Percentiles rank a stretch among this genome's conserved stretches.
Conservation (phyloP, 75 land plant species). For the Chamaecyparis obtusa region DNA sequence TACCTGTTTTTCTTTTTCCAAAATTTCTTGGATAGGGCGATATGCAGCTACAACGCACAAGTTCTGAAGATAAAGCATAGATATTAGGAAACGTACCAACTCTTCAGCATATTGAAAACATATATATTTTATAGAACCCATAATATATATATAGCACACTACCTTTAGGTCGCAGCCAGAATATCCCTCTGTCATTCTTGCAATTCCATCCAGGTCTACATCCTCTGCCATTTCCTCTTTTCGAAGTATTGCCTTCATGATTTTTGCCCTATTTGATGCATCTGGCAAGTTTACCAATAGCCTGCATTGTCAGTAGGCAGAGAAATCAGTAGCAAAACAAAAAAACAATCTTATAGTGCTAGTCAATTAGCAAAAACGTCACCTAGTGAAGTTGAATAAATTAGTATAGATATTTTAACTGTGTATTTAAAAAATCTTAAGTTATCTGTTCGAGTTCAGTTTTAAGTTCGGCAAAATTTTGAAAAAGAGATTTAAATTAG, state of each 20-base stretch:
- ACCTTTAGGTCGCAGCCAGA: slow-evolving; percentile 92
- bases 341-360: too few species aligned
- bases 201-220: slow-evolving; percentile 67
- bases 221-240: slow-evolving; percentile 70
- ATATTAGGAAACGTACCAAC: background rate
- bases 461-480: too few species aligned
- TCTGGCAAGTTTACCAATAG: slow-evolving; percentile 23
- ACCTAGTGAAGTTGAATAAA: too few species aligned
- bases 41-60: slow-evolving; percentile 87
- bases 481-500: too few species aligned
- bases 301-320: slow-evolving; percentile 10
- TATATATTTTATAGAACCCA: background rate
- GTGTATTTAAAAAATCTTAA: too few species aligned
- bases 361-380: too few species aligned
- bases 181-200: slow-evolving; percentile 81
- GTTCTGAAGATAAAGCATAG: slow-evolving; percentile 35
- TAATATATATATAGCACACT: background rate
- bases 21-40: slow-evolving; percentile 75
- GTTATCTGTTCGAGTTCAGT: too few species aligned
- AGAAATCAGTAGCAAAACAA: too few species aligned
- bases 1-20: slow-evolving; percentile 68
- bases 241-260: slow-evolving; percentile 64
- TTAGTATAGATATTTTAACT: too few species aligned
- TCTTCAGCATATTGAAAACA: background rate
- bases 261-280: slow-evolving; percentile 49